phyloP scores from a whole-genome alignment of 2,329 filamentous ascomycete species.

The Neopestalotiopsis sp. region DNA sequence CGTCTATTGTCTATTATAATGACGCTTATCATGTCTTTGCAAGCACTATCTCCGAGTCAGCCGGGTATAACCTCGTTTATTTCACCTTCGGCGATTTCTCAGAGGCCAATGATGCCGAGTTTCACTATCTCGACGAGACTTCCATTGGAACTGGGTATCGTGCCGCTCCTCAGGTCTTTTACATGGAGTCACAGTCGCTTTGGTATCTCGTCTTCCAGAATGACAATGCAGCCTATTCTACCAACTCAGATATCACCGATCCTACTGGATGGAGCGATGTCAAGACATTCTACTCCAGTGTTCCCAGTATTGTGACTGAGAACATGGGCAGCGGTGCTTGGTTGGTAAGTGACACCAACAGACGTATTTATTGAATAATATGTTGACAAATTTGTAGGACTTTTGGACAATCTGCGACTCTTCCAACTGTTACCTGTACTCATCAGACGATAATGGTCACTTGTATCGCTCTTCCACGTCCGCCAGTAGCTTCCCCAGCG shows the following conservation, averaged over 20 bases:
- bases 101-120: constrained; percentile 35
- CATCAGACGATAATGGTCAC: constrained; percentile 45
- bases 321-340: constrained; percentile 43
- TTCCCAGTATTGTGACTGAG: constrained; percentile 36
- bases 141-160: constrained; percentile 44
- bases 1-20: constrained; percentile 26
- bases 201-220: constrained; percentile 49
- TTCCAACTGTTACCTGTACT: constrained; percentile 43
- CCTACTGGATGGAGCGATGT: constrained; percentile 44
- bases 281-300: constrained; percentile 39
- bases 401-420: constrained; percentile 39
- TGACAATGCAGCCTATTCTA: constrained; percentile 47
- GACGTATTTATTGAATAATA: no score
- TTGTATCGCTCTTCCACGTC: constrained; percentile 44
- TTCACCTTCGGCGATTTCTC: constrained; percentile 43
- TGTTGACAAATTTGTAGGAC: background rate
- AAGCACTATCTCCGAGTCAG: constrained; percentile 36
- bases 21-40: constrained; percentile 46
- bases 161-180: constrained; percentile 46
- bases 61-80: constrained; percentile 45
- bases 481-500: constrained; percentile 38
- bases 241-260: constrained; percentile 44
- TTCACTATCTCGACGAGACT: constrained; percentile 43
- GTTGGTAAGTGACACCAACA: constrained; percentile 45
- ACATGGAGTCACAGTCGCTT: constrained; percentile 43